Evolutionary conservation across 495 filamentous ascomycete genomes (phyloP).

Genomic region (Penicillium manginii): DNA sequence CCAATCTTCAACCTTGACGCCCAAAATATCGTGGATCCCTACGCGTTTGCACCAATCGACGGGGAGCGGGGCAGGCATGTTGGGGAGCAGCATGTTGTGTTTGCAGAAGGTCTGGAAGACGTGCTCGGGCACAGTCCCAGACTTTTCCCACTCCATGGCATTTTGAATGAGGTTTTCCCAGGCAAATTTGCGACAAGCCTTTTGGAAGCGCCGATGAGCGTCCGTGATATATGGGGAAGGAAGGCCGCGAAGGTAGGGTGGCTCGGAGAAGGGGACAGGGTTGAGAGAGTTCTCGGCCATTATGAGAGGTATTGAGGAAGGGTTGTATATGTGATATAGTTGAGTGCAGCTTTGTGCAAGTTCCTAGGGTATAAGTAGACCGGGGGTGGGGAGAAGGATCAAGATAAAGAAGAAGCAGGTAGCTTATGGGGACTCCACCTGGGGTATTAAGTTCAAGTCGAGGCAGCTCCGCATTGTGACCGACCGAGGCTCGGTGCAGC

Average conservation of each 20-base stretch:
- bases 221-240: conserved; percentile 70
- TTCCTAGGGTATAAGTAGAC: not conserved
- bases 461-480: conserved; percentile 21
- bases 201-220: conserved; percentile 66
- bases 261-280: conserved; percentile 72
- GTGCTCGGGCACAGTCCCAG: conserved; percentile 61
- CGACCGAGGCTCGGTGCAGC: conserved; percentile 30
- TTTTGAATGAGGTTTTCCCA: conserved; percentile 60
- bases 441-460: too few relatives aligned
- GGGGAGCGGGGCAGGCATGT: conserved; percentile 67
- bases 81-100: conserved; percentile 66
- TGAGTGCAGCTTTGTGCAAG: not conserved
- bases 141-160: conserved; percentile 69
- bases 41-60: conserved; percentile 66
- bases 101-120: conserved; percentile 64
- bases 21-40: conserved; percentile 66
- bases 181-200: conserved; percentile 66
- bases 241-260: conserved; percentile 69
- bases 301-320: conserved; percentile 3
- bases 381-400: not conserved
- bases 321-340: too few relatives aligned
- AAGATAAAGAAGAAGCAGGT: not conserved
- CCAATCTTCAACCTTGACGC: conserved; percentile 75
- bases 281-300: conserved; percentile 42
- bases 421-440: too few relatives aligned